Evolutionary conservation across 306 rosid genomes (phyloP).

Genomic region (Neltuma alba): DNA sequence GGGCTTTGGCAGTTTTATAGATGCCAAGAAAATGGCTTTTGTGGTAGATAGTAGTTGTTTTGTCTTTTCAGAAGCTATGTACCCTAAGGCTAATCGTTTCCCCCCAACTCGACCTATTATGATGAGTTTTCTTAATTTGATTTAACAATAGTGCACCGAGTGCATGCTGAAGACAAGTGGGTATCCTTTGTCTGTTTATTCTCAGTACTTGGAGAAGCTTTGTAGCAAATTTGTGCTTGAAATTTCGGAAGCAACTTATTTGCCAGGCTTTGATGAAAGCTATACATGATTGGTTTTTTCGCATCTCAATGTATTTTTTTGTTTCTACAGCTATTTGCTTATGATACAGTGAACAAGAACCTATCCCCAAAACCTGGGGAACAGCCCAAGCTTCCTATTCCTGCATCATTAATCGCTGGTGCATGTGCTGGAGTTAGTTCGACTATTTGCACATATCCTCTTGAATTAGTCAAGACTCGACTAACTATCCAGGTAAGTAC

Average conservation of each 20-base stretch:
- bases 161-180: not conserved
- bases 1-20: slow-evolving; percentile 3
- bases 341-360: slow-evolving; percentile 86
- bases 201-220: not conserved
- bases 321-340: slow-evolving; percentile 87
- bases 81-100: not conserved
- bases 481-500: slow-evolving; percentile 82
- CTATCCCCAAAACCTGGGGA: slow-evolving; percentile 81
- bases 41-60: not conserved
- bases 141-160: not conserved
- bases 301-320: slow-evolving; percentile 36
- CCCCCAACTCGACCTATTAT: not conserved
- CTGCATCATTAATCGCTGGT: slow-evolving; percentile 92
- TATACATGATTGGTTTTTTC: not conserved
- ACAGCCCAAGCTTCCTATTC: slow-evolving; percentile 66
- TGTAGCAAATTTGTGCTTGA: slow-evolving; percentile 12
- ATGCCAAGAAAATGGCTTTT: not conserved
- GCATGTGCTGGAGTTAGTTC: slow-evolving; percentile 99
- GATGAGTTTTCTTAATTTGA: slow-evolving; percentile 11
- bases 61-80: not conserved
- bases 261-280: slow-evolving; percentile 10
- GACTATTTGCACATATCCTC: slow-evolving; percentile 86
- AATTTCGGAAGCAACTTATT: slow-evolving; percentile 4
- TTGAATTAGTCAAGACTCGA: slow-evolving; percentile 89
- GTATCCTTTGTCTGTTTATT: not conserved